A percentile compares a stretch with the other conserved stretches of the same genome.
Evolutionary conservation across 768 basidiomycete genomes (phyloP).

Genomic region (Amanita inopinata): DNA sequence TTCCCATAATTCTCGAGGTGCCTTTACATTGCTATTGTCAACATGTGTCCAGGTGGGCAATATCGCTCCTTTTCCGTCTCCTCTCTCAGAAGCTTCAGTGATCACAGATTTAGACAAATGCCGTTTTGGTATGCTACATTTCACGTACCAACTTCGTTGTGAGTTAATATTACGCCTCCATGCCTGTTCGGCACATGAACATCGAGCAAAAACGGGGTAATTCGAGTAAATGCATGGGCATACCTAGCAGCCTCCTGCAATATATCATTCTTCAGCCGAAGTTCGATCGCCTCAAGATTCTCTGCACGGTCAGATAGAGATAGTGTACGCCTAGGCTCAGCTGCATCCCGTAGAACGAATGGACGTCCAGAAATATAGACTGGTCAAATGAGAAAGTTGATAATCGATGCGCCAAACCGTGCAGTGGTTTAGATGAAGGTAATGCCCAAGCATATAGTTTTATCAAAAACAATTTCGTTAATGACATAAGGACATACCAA

Average conservation of each 20-base stretch:
- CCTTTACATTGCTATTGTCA: constrained; percentile 74
- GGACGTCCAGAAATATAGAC: constrained; percentile 88
- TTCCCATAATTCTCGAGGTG: constrained; percentile 81
- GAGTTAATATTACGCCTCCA: constrained; percentile 85
- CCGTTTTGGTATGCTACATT: not conserved
- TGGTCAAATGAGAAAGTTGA: constrained; percentile 17
- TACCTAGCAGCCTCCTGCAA: constrained; percentile 73
- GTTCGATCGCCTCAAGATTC: constrained; percentile 90
- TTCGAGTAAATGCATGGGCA: constrained; percentile 9
- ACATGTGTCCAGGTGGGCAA: constrained; percentile 92
- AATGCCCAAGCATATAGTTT: no score
- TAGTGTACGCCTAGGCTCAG: constrained; percentile 72
- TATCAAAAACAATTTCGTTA: not conserved
- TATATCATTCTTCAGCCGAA: constrained; percentile 83
- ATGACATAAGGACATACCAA: constrained; percentile 38
- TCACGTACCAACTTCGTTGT: constrained; percentile 76
- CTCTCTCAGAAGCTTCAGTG: constrained; percentile 27
- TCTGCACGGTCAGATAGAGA: constrained; percentile 86
- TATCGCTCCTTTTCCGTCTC: constrained; percentile 70
- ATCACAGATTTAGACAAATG: not conserved
- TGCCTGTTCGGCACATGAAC: constrained; percentile 39
- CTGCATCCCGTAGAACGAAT: constrained; percentile 83
- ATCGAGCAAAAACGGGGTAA: no score
- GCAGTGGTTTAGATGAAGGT: no score
- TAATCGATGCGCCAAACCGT: no score